phyloP scores from a whole-genome alignment of 2,329 filamentous ascomycete genomes.

The Ophiostoma tasmaniense region DNA sequence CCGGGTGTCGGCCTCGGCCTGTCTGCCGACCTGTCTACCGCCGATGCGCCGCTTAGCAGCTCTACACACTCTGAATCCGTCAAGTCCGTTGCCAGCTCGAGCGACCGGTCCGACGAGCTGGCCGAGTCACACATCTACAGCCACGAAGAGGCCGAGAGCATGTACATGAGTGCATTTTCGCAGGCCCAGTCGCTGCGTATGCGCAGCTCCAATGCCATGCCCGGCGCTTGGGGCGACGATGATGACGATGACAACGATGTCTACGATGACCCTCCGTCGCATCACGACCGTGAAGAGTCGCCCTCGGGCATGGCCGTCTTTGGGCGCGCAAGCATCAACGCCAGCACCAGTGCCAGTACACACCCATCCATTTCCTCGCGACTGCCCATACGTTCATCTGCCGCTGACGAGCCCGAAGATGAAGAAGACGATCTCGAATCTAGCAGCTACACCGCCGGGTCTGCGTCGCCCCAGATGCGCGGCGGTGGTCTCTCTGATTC shows the following conservation, averaged over 20 bases:
- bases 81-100: slow-evolving; percentile 20
- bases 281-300: background rate
- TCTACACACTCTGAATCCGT: slow-evolving; percentile 23
- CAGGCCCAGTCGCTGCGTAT: slow-evolving; percentile 31
- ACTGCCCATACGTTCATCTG: background rate
- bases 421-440: background rate
- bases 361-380: background rate
- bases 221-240: slow-evolving; percentile 40
- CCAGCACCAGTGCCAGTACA: background rate
- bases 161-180: slow-evolving; percentile 73
- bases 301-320: background rate
- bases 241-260: slow-evolving; percentile 18
- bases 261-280: background rate
- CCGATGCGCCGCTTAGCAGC: slow-evolving; percentile 4
- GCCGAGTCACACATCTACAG: slow-evolving; percentile 62
- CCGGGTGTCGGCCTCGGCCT: slow-evolving; percentile 11
- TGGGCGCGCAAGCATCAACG: background rate
- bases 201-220: slow-evolving; percentile 32
- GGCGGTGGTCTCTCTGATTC: background rate
- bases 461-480: slow-evolving; percentile 2
- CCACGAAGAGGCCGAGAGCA: slow-evolving; percentile 73
- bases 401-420: background rate
- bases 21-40: background rate
- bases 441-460: slow-evolving; percentile 1
- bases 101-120: slow-evolving; percentile 40